Base-by-base conservation (phyloP, 768 basidiomycete species). In the Mycena galericulata region DNA sequence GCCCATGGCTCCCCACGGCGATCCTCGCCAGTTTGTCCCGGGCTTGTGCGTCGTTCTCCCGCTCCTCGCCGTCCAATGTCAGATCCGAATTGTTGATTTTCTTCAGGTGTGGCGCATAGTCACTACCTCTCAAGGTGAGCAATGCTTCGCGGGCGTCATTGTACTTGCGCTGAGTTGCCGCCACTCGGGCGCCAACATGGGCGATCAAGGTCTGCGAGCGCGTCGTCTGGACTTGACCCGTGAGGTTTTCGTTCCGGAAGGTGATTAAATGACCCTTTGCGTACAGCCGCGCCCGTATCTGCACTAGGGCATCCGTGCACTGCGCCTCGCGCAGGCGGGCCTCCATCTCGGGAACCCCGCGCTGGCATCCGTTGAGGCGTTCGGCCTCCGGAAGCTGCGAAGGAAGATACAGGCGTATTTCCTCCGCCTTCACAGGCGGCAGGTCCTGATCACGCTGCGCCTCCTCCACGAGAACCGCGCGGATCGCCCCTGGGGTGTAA, bases 301-400 rank as follows among this genome's bases (percentile, higher is more conserved):
- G 43, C 18, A 22, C 45, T 20, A 60, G 27, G 2, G 58, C 41
- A 22, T 60, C 58, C 7, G 18, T 2, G 34, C 41, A 45, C 41
- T 60, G 58, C 11, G 58, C 58, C 11, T 60, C 58, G 12, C 58
- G 58, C 41, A 60, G 47, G 0, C 47, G 43, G 3, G 43, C 41
- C 47, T 60, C 58, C 58, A 60, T 60, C 9, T 46, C 43, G 2
- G 43, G 22, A 17, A 60, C 22, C 18, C 57, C 46, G 3, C 6
- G 36, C 34, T 26, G 34, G 22, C 54, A 56, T 11, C 54, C 54
- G 22, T 17, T 41, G 4, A 12, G 12, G 17, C 54, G 49, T 53
- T 20, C 63, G 34, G 17, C 54, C n/a, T 1, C 22, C 4, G 54
- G 22, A 12, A 56, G 54, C 2, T 8, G 22, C 4, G 54, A 56